Evolutionary conservation across 176 grass and related monocot genomes (phyloP).

Genomic region (Carex cristatella): DNA sequence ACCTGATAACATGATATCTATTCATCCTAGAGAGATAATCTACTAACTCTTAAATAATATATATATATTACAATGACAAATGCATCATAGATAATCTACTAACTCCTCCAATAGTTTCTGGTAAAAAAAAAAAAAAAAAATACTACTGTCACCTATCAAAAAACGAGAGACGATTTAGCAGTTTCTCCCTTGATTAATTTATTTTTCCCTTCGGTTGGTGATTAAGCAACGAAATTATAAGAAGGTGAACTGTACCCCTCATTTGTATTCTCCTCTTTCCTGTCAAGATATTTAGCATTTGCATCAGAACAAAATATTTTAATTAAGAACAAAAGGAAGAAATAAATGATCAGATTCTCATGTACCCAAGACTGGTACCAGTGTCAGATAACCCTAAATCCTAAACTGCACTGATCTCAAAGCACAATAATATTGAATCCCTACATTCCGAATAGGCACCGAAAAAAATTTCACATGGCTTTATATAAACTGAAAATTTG

Average conservation of each 20-base stretch:
- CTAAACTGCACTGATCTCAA: too few species aligned
- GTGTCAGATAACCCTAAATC: too few species aligned
- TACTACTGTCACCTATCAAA: constrained; percentile 4
- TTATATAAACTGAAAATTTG: too few species aligned
- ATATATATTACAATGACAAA: neutral
- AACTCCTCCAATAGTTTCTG: neutral
- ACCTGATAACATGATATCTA: neutral
- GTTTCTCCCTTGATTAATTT: constrained; percentile 3
- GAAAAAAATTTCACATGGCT: too few species aligned
- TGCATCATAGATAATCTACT: neutral
- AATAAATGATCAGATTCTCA: neutral
- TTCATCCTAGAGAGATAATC: neutral
- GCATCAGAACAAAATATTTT: neutral
- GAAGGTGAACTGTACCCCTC: constrained; percentile 23
- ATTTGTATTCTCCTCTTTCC: constrained; percentile 36
- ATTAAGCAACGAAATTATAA: constrained; percentile 26
- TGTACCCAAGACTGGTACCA: neutral
- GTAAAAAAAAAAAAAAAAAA: neutral
- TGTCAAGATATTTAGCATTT: constrained; percentile 27
- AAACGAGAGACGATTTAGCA: neutral
- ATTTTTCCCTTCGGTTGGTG: neutral
- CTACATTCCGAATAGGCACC: too few species aligned
- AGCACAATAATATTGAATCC: too few species aligned
- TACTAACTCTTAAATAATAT: neutral
- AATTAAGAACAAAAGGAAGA: neutral